Evolutionary conservation across 2,329 filamentous ascomycete species (phyloP).

Genomic region (Pochonia chlamydosporia): DNA sequence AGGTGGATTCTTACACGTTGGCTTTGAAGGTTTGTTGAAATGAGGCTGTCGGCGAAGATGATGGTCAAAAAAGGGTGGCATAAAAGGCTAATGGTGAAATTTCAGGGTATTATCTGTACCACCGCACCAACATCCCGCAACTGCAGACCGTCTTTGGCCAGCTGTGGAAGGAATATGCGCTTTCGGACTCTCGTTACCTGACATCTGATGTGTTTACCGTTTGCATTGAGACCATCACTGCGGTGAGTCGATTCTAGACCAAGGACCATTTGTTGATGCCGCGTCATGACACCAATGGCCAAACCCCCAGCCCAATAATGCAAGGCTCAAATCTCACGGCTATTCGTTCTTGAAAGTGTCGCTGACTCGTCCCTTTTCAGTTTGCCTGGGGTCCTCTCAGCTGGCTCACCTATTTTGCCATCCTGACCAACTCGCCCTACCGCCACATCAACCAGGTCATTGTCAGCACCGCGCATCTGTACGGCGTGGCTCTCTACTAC

Average conservation of each 20-base stretch:
- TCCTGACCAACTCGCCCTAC: slow-evolving; percentile 34
- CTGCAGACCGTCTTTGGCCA: slow-evolving; percentile 73
- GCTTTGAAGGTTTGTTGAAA: slow-evolving; percentile 62
- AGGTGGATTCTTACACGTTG: slow-evolving; percentile 68
- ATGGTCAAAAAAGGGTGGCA: background rate
- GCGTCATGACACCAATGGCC: too few species aligned
- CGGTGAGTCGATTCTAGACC: slow-evolving; percentile 42
- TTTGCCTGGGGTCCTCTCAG: slow-evolving; percentile 55
- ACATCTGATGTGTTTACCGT: slow-evolving; percentile 77
- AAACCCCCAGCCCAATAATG: too few species aligned
- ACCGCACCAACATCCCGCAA: slow-evolving; percentile 59
- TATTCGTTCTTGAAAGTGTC: too few species aligned
- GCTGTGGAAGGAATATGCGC: slow-evolving; percentile 87
- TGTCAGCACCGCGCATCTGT: slow-evolving; percentile 49
- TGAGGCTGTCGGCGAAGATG: background rate
- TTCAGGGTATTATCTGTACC: slow-evolving; percentile 67
- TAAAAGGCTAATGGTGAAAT: background rate
- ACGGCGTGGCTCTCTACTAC: slow-evolving; percentile 59
- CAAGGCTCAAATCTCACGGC: background rate
- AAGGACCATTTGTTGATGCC: too few species aligned
- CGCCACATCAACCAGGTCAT: slow-evolving; percentile 48
- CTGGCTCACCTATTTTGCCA: slow-evolving; percentile 40
- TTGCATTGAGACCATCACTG: slow-evolving; percentile 81
- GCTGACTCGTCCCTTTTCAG: too few species aligned
- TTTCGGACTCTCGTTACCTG: slow-evolving; percentile 83